Percentiles rank a stretch among this genome's conserved stretches.
Conservation (phyloP, 1,139 yeast genomes). For the Zygoascus hellenicus region DNA sequence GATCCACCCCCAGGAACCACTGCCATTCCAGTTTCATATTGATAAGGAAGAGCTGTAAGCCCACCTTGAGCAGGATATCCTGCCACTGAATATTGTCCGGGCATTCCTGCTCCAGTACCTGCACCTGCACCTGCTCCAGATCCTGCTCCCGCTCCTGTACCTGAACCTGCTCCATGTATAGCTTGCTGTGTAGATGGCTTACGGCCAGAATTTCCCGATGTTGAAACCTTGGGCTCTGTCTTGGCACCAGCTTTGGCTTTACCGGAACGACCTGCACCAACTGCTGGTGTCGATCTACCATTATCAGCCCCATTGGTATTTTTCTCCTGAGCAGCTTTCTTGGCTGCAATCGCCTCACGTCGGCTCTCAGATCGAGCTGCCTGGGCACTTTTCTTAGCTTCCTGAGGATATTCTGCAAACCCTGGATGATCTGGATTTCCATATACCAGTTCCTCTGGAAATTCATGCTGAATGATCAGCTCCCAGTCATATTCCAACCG, state of each 20-base stretch:
- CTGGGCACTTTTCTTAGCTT: constrained; percentile 33
- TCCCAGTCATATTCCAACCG: constrained; percentile 76
- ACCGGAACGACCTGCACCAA: constrained; percentile 13
- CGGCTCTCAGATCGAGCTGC: constrained; percentile 55
- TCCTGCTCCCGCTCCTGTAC: constrained; percentile 5
- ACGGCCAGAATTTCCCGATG: not conserved
- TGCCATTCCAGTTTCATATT: not conserved
- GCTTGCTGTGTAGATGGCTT: constrained; percentile 7
- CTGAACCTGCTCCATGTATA: constrained; percentile 4
- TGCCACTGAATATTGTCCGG: not conserved
- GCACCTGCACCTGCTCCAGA: not conserved
- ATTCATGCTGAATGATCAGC: constrained; percentile 65
- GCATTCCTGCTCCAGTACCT: not conserved
- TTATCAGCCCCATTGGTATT: constrained; percentile 14
- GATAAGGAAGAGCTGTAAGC: not conserved
- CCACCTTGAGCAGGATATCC: constrained; percentile 5
- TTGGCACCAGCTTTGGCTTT: constrained; percentile 11
- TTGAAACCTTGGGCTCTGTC: not conserved
- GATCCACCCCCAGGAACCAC: not conserved
- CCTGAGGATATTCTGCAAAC: constrained; percentile 34
- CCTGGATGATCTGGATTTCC: constrained; percentile 91
- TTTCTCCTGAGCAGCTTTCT: constrained; percentile 44
- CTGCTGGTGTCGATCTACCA: constrained; percentile 8
- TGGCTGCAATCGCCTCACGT: constrained; percentile 89
- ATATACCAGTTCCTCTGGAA: constrained; percentile 49